phyloP scores from a whole-genome alignment of 306 rosid genomes.

The Quercus parvula region DNA sequence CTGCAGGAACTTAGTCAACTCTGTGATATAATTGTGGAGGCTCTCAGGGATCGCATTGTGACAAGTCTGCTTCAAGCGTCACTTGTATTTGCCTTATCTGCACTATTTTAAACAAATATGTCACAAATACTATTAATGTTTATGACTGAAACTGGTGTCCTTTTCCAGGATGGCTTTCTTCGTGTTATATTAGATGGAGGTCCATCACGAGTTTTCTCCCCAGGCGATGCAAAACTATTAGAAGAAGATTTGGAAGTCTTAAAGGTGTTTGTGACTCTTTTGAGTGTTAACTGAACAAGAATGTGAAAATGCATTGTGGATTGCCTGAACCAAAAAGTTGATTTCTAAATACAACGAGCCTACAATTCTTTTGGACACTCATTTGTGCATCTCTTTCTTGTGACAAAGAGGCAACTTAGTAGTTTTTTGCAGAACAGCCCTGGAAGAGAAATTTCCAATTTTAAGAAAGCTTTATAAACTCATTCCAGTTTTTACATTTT shows the following conservation, averaged over 20 bases:
- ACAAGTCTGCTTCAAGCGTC: slow-evolving; percentile 99
- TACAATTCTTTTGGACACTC: background rate
- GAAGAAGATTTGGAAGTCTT: slow-evolving; percentile 92
- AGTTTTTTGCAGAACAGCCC: background rate
- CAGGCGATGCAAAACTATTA: slow-evolving; percentile 68
- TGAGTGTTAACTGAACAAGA: slow-evolving; percentile 3
- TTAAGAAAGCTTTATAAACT: background rate
- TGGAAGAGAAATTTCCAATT: background rate
- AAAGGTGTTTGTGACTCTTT: slow-evolving; percentile 55
- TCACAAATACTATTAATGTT: slow-evolving; percentile 14
- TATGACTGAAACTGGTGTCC: slow-evolving; percentile 8
- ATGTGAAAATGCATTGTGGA: background rate
- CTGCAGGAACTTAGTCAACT: slow-evolving; percentile 83
- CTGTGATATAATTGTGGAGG: slow-evolving; percentile 87
- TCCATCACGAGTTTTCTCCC: slow-evolving; percentile 65
- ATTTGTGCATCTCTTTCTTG: background rate
- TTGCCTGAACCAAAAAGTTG: background rate
- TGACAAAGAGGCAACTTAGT: background rate
- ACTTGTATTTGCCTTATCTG: slow-evolving; percentile 49
- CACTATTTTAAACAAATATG: slow-evolving; percentile 15
- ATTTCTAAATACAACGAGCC: background rate
- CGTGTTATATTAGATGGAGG: slow-evolving; percentile 95
- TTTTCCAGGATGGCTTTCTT: slow-evolving; percentile 83
- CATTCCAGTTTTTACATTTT: background rate
- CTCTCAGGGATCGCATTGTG: slow-evolving; percentile 93